Evolutionary conservation across 2,329 filamentous ascomycete species (phyloP).

Genomic region (Epichloe elymi): DNA sequence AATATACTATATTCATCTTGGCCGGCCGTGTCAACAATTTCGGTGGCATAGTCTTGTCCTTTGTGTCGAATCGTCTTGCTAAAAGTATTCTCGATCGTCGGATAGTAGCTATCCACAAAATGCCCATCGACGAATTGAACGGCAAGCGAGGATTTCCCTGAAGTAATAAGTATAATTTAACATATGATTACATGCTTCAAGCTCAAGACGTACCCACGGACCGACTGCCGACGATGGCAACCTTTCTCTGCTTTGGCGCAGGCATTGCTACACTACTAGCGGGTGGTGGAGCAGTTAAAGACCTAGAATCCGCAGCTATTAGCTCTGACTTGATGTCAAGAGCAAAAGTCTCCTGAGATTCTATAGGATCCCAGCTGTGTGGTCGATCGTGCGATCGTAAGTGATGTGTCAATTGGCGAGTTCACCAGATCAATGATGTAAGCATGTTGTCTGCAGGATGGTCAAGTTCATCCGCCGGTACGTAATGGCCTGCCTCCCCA

Average conservation of each 20-base stretch:
- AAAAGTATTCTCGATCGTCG: slow-evolving; percentile 98
- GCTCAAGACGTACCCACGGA: slow-evolving; percentile 48
- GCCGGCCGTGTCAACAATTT: slow-evolving; percentile 96
- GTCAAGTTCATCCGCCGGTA: not conserved
- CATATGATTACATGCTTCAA: not conserved
- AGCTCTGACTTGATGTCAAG: not conserved
- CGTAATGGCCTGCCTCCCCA: not conserved
- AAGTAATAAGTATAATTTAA: not conserved
- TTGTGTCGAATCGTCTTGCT: slow-evolving; percentile 90
- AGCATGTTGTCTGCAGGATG: not conserved
- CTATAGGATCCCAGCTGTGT: not conserved
- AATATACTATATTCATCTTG: slow-evolving; percentile 99
- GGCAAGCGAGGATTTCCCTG: slow-evolving; percentile 94
- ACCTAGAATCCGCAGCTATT: not conserved
- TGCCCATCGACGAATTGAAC: slow-evolving; percentile 96
- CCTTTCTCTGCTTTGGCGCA: slow-evolving; percentile 76
- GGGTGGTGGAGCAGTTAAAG: not conserved
- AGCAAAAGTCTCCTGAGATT: not conserved
- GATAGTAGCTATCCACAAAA: slow-evolving; percentile 98
- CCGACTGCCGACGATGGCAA: slow-evolving; percentile 89
- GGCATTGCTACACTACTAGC: slow-evolving; percentile 35
- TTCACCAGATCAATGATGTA: not conserved
- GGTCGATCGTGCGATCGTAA: not conserved
- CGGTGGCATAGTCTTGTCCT: slow-evolving; percentile 83
- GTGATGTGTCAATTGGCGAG: not conserved